Base-by-base conservation (phyloP, 2,329 filamentous ascomycete genomes). In the Fusarium coffeatum region DNA sequence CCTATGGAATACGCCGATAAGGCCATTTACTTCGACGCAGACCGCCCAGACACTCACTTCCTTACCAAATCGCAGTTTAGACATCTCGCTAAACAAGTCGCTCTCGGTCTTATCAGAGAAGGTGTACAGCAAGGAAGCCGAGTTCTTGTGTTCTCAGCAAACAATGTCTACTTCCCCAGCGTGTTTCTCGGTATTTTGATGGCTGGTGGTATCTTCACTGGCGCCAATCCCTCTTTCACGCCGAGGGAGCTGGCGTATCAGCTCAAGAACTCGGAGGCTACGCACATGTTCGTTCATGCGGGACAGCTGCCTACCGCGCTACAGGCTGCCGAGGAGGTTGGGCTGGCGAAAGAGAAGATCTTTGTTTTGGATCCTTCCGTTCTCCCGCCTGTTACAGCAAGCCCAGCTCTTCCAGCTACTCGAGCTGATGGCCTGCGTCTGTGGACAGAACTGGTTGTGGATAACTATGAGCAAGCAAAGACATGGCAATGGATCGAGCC, bases 161-260 rank as follows among this genome's bases (percentile, higher is more conserved):
- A 94, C 79, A 90, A 87, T 68, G 76, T 95, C 6, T 93, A 90
- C 79, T 93, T 90, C 74, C 90, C 92, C 0, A 83, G 88, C 1
- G 81, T 92, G 0, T 88, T 94, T 53, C 83, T 93, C 76, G 92
- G 92, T 13, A 84, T 91, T 9, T 82, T 93, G 37, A 93, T 93
- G 88, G 90, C 92, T 0, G 92, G 92, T 4, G 91, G 91, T 1
- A 82, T 95, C 51, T 94, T 95, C 79, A 92, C 90, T 0, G 92
- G 92, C 16, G 91, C 91, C 1, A 93, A 93, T 64, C 92, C 91
- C 0, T 83, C 83, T 3, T 93, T 75, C 32, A 89, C 92, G 0
- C 82, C 88, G 0, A 82, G 91, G 16, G 93, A 96, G 78, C 80
- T 97, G 40, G 90, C 89, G 2, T 91, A 93, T 77, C 93, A 96